These are phyloP conservation scores for Metarhizium anisopliae DNA, from an alignment of 2,329 filamentous ascomycete genomes.

Conservation along the genomic window DNA sequence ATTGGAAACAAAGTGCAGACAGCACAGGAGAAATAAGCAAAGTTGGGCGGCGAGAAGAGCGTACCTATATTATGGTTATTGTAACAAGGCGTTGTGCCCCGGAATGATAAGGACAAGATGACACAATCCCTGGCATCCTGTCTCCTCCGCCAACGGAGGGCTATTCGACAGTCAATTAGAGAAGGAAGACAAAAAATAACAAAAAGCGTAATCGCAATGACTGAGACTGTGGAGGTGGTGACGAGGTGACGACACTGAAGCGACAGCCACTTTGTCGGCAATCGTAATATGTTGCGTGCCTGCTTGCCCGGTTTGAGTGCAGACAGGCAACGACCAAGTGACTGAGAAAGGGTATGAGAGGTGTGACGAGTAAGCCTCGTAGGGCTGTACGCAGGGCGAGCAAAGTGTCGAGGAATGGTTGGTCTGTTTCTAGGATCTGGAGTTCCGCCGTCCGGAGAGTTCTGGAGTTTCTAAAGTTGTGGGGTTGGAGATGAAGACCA, in stretches of 20 bases:
- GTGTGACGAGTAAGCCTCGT: constrained; percentile 8
- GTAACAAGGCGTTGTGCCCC: neutral
- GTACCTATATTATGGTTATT: constrained; percentile 2
- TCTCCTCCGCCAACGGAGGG: neutral
- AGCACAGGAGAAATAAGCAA: neutral
- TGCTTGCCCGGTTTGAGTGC: neutral
- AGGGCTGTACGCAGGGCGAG: constrained; percentile 5
- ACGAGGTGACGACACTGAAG: neutral
- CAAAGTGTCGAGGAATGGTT: neutral
- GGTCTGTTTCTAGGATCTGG: neutral
- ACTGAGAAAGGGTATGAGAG: neutral
- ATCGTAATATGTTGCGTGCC: constrained; percentile 6
- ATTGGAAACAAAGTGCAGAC: neutral
- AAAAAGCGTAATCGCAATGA: neutral
- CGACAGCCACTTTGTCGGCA: neutral
- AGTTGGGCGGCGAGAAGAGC: neutral
- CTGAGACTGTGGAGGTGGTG: neutral
- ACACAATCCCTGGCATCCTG: constrained; percentile 1
- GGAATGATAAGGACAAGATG: constrained; percentile 4
- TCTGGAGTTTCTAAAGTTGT: neutral
- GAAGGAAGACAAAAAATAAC: neutral
- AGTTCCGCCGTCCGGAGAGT: neutral
- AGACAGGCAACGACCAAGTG: neutral
- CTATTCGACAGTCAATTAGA: neutral
- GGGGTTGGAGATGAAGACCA: neutral